These are phyloP conservation scores for Tremella fuciformis DNA, from an alignment of 768 basidiomycete genomes.

Conservation along the genomic window DNA sequence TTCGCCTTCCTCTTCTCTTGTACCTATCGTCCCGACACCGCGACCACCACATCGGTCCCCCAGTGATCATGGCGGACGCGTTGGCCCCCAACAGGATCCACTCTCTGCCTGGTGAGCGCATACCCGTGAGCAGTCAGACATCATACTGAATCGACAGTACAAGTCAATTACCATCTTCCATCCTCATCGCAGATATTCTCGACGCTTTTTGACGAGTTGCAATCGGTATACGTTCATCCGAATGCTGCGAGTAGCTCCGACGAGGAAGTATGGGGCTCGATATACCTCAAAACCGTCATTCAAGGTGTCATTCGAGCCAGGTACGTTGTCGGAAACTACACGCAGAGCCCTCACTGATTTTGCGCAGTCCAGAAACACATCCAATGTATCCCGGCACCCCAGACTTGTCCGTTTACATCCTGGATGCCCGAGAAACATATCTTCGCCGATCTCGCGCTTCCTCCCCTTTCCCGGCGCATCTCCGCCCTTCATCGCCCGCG, in stretches of 20 bases:
- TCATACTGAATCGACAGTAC: slow-evolving; percentile 24
- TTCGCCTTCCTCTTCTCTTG: neutral
- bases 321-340: slow-evolving; percentile 17
- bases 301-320: slow-evolving; percentile 42
- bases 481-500: slow-evolving; percentile 24
- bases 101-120: slow-evolving; percentile 36
- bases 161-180: slow-evolving; percentile 40
- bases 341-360: neutral
- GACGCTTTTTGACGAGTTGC: slow-evolving; percentile 28
- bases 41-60: neutral
- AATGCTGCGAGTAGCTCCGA: slow-evolving; percentile 23
- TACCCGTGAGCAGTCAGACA: neutral
- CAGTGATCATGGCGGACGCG: slow-evolving; percentile 7
- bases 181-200: slow-evolving; percentile 33
- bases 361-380: slow-evolving; percentile 38
- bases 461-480: slow-evolving; percentile 23
- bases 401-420: slow-evolving; percentile 42
- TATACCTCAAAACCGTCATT: slow-evolving; percentile 45
- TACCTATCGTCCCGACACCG: neutral
- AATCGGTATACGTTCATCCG: slow-evolving; percentile 45
- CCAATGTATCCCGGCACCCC: slow-evolving; percentile 22
- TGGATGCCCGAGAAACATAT: slow-evolving; percentile 45
- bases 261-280: slow-evolving; percentile 41
- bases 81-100: slow-evolving; percentile 41
- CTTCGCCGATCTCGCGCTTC: slow-evolving; percentile 28